Evolutionary conservation across 2,329 filamentous ascomycete species (phyloP).

Genomic region (Neopestalotiopsis rosae): DNA sequence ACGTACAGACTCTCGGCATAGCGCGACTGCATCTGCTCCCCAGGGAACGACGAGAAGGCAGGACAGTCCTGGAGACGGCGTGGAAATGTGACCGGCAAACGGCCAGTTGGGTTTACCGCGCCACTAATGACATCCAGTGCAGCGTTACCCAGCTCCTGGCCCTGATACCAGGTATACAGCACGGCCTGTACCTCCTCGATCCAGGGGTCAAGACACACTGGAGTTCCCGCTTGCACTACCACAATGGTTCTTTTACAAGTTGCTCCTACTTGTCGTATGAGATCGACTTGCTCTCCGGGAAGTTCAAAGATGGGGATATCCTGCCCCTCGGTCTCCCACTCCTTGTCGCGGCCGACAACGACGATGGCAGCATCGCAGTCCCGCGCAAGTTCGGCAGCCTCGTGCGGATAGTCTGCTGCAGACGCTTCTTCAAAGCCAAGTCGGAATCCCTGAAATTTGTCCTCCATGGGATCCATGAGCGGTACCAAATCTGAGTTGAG

Average conservation of each 20-base stretch:
- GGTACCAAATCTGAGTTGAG: not conserved
- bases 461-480: not conserved
- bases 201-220: not conserved
- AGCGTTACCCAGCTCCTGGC: not conserved
- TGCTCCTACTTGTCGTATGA: not conserved
- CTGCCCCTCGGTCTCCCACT: slow-evolving; percentile 1
- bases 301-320: not conserved
- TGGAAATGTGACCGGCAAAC: not conserved
- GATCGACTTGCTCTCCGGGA: not conserved
- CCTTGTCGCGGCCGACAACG: not conserved
- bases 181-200: not conserved
- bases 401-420: not conserved
- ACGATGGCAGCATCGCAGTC: not conserved
- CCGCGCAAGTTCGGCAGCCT: not conserved
- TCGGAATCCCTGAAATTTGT: not conserved
- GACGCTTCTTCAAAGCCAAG: not conserved
- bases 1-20: slow-evolving; percentile 3
- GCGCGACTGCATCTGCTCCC: not conserved
- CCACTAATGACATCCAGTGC: not conserved
- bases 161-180: not conserved
- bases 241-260: not conserved
- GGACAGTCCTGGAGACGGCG: not conserved
- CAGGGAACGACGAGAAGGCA: not conserved
- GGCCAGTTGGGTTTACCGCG: not conserved
- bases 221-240: not conserved